Percentiles rank a stretch among this genome's conserved stretches.
These are phyloP conservation scores for Globisporangium nagaii DNA, from an alignment of 352 stramenopile species.

Conservation along the genomic window DNA sequence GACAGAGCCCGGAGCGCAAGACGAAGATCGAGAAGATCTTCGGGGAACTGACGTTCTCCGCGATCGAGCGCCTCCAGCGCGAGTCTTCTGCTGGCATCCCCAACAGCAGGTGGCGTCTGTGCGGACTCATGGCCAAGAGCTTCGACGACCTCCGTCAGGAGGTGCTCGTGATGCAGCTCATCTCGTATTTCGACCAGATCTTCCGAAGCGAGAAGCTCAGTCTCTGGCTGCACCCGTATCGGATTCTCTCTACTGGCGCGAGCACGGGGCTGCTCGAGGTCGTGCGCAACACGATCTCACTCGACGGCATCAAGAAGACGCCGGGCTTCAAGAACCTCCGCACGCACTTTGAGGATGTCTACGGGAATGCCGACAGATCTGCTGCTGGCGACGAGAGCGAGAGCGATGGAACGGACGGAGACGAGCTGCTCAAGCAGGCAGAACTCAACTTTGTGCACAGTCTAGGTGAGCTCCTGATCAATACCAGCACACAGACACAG, in stretches of 20 bases:
- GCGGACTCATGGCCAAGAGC: slow-evolving; percentile 94
- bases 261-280: slow-evolving; percentile 95
- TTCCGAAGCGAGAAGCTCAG: slow-evolving; percentile 89
- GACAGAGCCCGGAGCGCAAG: slow-evolving; percentile 21
- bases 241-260: slow-evolving; percentile 93
- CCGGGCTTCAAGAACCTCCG: slow-evolving; percentile 80
- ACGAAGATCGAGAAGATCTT: slow-evolving; percentile 59
- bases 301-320: slow-evolving; percentile 95
- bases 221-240: slow-evolving; percentile 93
- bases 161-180: slow-evolving; percentile 97
- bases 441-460: slow-evolving; percentile 83
- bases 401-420: neutral
- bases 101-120: slow-evolving; percentile 31
- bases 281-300: slow-evolving; percentile 93
- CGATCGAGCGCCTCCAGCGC: slow-evolving; percentile 34
- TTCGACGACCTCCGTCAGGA: slow-evolving; percentile 98
- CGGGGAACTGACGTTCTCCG: slow-evolving; percentile 56
- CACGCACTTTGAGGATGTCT: slow-evolving; percentile 92
- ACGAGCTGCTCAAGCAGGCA: slow-evolving; percentile 49
- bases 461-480: slow-evolving; percentile 47
- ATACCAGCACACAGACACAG: no score
- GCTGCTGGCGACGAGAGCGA: slow-evolving; percentile 23
- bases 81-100: neutral
- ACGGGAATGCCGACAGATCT: slow-evolving; percentile 62
- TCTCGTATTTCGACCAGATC: slow-evolving; percentile 93